Base-by-base conservation (phyloP, 1,284 basidiomycete species). In the Trichosporon coremiiforme region DNA sequence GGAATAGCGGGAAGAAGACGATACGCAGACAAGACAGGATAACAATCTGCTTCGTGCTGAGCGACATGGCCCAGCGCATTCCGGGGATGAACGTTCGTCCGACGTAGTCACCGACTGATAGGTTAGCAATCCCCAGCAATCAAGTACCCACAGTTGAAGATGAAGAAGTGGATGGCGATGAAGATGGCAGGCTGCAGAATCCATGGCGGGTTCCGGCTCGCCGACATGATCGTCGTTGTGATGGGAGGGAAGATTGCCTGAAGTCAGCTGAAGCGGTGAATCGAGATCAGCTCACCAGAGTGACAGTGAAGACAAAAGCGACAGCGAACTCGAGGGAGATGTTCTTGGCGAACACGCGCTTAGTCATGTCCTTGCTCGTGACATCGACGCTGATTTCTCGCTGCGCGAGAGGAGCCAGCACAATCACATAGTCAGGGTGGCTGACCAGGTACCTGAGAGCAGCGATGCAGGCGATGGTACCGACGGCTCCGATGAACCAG, bases 211-310 rank as follows among this genome's bases (percentile, higher is more conserved):
- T 79, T 75, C 0, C 88, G 86, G 71, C 89, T 89, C 2, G 88
- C 88, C 0, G 93, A 87, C 41, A 82, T 80, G 65, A 95, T 88
- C 0, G 90, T 90, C 4, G 89, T 88, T 2, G 94, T 94, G 69
- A 94, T 90, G 0, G 93, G 88, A 2, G 94, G 94, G 82, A 89
- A 95, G 57, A 95, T 89, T 38, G 92, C 87, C 93, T 95, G 71
- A 7, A 0, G 17, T 68, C 25, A 41, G 68, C 64, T 60, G 55
- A 25, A 8, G 2, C 38, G 13, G 62, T 25, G 33, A 12, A 22
- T n/a, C 36, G n/a, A 25, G 45, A 50, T 1, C 20, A 7, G 81
- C 90, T 75, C 78, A 94, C 93, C 78, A 96, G 83, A 12, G 94
- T 95, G 47, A 93, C 87, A 22, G 89, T 80, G 76, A 93, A 94